These are phyloP conservation scores for Boletus sp. DNA, from an alignment of 768 basidiomycete species.

Conservation along the genomic window DNA sequence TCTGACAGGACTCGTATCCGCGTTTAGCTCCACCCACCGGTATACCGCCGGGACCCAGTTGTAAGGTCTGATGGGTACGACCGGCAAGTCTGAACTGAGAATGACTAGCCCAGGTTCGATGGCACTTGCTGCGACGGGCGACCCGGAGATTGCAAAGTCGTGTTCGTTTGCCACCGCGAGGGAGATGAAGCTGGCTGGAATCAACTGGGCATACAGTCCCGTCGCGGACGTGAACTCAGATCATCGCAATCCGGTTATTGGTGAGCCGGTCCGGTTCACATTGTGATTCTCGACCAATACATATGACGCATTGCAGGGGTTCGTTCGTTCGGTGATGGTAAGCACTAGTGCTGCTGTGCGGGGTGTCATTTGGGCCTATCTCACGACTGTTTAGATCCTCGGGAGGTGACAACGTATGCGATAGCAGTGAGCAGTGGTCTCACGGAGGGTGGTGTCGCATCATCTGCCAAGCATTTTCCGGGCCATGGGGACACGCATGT, in stretches of 20 bases:
- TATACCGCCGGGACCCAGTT: constrained; percentile 60
- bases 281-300: neutral
- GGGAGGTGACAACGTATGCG: constrained; percentile 47
- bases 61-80: constrained; percentile 37
- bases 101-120: constrained; percentile 63
- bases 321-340: constrained; percentile 69
- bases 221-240: constrained; percentile 75
- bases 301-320: constrained; percentile 42
- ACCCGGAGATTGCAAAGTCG: constrained; percentile 41
- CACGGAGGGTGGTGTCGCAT: constrained; percentile 47
- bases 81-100: neutral
- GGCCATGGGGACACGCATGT: constrained; percentile 73
- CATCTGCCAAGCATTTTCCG: constrained; percentile 69
- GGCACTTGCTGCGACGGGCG: constrained; percentile 58
- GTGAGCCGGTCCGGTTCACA: constrained; percentile 31
- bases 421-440: constrained; percentile 48
- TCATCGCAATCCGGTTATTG: constrained; percentile 66
- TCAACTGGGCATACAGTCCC: constrained; percentile 72
- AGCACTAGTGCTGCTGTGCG: neutral
- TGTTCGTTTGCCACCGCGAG: constrained; percentile 48
- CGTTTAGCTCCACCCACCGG: constrained; percentile 47
- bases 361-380: neutral
- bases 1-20: constrained; percentile 68
- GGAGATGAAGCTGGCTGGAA: constrained; percentile 58
- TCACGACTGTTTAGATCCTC: constrained; percentile 42